phyloP scores from a whole-genome alignment of 108 stramenopile genomes.

The Schizochytrium sp. region DNA sequence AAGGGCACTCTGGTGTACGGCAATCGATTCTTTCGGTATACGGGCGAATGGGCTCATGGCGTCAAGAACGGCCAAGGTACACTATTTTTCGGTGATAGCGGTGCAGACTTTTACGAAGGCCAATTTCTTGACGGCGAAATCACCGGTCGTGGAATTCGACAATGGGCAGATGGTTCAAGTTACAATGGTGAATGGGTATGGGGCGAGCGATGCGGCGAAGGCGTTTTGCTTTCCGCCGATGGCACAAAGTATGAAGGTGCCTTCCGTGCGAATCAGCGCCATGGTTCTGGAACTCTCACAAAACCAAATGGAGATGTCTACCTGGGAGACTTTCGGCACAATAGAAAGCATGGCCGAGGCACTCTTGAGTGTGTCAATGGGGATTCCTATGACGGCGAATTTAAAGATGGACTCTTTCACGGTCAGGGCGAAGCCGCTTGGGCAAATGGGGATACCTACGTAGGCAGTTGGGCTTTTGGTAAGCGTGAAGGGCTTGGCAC shows the following conservation, averaged over 20 bases:
- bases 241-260: neutral
- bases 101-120: constrained; percentile 10
- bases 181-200: neutral
- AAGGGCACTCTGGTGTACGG: neutral
- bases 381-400: constrained; percentile 20
- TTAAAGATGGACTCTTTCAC: neutral
- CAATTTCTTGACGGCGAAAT: neutral
- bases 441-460: constrained; percentile 1
- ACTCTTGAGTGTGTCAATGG: neutral
- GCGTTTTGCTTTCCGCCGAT: neutral
- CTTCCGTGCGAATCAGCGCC: neutral
- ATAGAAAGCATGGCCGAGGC: neutral
- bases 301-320: neutral
- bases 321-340: neutral
- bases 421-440: neutral
- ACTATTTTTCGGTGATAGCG: neutral
- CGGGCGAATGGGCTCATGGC: neutral
- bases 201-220: neutral
- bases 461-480: neutral
- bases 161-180: neutral
- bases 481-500: neutral
- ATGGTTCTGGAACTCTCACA: neutral
- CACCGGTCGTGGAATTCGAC: neutral
- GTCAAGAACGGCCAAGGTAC: neutral
- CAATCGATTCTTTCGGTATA: neutral